Conservation (phyloP, 768 basidiomycete species). For the Coprinopsis sp. region DNA sequence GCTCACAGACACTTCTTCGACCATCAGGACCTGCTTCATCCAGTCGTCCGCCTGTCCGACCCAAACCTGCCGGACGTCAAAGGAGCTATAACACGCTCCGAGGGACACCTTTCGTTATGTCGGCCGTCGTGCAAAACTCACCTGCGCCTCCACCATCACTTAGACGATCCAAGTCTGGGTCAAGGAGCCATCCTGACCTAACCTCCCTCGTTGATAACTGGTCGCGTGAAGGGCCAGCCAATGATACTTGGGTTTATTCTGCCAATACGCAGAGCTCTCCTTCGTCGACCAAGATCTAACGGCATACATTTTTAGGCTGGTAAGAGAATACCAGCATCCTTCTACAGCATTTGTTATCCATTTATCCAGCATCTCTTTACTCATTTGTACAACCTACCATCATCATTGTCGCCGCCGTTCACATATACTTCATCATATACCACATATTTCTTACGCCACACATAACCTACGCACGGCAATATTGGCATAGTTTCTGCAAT, state of each 20-base stretch:
- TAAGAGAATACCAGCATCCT: too few relatives aligned
- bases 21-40: background rate
- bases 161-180: constrained; percentile 29
- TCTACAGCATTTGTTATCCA: background rate
- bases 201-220: constrained; percentile 35
- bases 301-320: too few relatives aligned
- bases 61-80: constrained; percentile 5
- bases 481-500: too few relatives aligned
- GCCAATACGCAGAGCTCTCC: background rate
- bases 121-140: constrained; percentile 30
- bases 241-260: constrained; percentile 40
- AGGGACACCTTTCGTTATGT: constrained; percentile 27
- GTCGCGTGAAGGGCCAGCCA: constrained; percentile 54
- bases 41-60: too few relatives aligned
- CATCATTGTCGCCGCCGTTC: too few relatives aligned
- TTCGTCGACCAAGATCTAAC: too few relatives aligned
- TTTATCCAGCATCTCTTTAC: background rate
- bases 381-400: too few relatives aligned
- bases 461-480: too few relatives aligned
- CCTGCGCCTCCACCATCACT: constrained; percentile 46
- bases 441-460: too few relatives aligned
- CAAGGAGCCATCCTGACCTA: constrained; percentile 17
- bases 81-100: constrained; percentile 14
- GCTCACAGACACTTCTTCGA: background rate
- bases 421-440: background rate